Evolutionary conservation across 2,329 filamentous ascomycete species (phyloP).

Genomic region (Paecilomyces sp.): DNA sequence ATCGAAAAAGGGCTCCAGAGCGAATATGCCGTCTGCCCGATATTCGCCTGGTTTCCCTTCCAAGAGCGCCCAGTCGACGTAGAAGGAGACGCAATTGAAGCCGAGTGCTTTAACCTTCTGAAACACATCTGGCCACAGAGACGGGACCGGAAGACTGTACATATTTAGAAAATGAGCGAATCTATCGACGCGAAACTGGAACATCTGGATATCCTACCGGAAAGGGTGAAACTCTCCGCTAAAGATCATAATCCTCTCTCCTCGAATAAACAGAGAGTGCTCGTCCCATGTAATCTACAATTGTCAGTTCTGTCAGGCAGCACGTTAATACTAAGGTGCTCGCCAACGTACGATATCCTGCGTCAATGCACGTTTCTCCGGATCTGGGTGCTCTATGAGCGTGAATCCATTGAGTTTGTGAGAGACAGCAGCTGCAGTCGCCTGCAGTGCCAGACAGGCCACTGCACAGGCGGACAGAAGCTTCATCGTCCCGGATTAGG

Average conservation of each 20-base stretch:
- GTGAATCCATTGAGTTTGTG: constrained; percentile 45
- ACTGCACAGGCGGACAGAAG: constrained; percentile 23
- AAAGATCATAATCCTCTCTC: constrained; percentile 64
- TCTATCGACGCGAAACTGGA: neutral
- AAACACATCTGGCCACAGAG: constrained; percentile 64
- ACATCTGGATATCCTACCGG: constrained; percentile 28
- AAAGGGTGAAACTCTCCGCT: constrained; percentile 69
- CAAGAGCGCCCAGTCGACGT: constrained; percentile 69
- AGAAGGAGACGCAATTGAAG: constrained; percentile 74
- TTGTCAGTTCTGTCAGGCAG: neutral
- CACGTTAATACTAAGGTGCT: neutral
- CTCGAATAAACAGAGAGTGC: constrained; percentile 61
- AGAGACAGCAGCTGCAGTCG: constrained; percentile 42
- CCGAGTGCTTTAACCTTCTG: constrained; percentile 77
- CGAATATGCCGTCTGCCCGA: constrained; percentile 63
- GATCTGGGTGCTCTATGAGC: constrained; percentile 29
- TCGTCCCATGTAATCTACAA: constrained; percentile 61
- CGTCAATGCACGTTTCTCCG: constrained; percentile 40
- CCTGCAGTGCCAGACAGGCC: constrained; percentile 37
- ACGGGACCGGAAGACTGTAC: constrained; percentile 51
- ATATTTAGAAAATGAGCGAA: constrained; percentile 2
- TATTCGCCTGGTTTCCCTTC: constrained; percentile 68
- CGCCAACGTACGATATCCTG: constrained; percentile 47
- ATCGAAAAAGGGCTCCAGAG: constrained; percentile 66
- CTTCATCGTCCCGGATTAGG: constrained; percentile 25